Base-by-base conservation (phyloP, 371 early-diverging fungal species). In the Umbelopsis sp. region DNA sequence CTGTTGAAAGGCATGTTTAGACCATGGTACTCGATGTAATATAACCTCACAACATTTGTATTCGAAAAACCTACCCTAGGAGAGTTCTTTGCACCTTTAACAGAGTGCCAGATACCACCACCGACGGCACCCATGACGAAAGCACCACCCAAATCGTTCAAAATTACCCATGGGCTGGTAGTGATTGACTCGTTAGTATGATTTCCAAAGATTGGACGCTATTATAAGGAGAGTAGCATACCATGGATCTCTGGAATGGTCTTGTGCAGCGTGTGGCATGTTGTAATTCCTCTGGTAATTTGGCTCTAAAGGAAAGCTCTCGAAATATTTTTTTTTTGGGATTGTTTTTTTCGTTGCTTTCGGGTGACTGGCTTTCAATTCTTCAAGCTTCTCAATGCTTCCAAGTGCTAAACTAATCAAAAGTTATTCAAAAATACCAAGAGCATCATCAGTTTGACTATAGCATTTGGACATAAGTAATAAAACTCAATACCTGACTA, bases 121-220 rank as follows among this genome's bases (percentile, higher is more conserved):
- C 97, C 97, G 67, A 98, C 89, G 57, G 95, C 94, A 70, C 99
- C 99, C 95, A 99, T 96, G 74, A 91, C 92, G 78, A 98, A 99
- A 22, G 97, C 98, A 76, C 91, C 94, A 67, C 99, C 99, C 53
- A 93, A 83, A 83, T 99, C 99, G 82, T 96, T 93, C 65, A 99
- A 90, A 76, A 99, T 96, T 63, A 92, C 91, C 92, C 95, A 98
- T 66, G 99, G 99, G 78, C 96, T 92, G 73, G 22, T 41, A 62
- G 32, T 68, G 48, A 29, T 29, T 38, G 50, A 24, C 10, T 37
- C 10, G 35, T 63, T 7, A 9, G 57, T 70, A 4, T 4, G 46
- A 48, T 20, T n/a, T 48, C n/a, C 8, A n/a, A 48, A 20, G 16
- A n/a, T 18, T 35, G 7, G 35, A 35, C 32, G 18, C 25, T 46